These are phyloP conservation scores for Peniophora sp. DNA, from an alignment of 1,284 basidiomycete genomes.

Conservation along the genomic window DNA sequence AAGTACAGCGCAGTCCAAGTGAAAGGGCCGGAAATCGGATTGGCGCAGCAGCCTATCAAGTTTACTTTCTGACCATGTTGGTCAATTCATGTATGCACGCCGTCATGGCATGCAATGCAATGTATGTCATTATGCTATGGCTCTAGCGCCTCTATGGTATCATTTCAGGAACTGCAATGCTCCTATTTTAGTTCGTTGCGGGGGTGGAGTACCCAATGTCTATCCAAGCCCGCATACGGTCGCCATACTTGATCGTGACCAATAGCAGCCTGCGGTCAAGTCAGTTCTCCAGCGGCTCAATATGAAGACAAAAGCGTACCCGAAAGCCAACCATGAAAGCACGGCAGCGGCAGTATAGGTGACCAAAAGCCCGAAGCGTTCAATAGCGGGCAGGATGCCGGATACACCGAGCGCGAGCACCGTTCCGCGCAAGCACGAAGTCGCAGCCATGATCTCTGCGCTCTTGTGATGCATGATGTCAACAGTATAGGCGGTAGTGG, in stretches of 20 bases:
- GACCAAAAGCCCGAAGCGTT: slow-evolving; percentile 42
- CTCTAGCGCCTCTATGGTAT: no score
- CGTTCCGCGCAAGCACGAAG: slow-evolving; percentile 35
- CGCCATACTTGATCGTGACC: slow-evolving; percentile 36
- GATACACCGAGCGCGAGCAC: slow-evolving; percentile 31
- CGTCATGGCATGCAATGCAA: no score
- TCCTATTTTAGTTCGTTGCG: slow-evolving; percentile 12
- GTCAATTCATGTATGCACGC: no score
- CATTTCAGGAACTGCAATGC: no score
- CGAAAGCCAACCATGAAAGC: slow-evolving; percentile 35
- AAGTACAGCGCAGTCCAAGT: no score
- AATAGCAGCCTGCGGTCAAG: slow-evolving; percentile 25
- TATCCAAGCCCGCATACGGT: slow-evolving; percentile 34
- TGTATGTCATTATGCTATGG: neutral
- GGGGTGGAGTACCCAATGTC: slow-evolving; percentile 34
- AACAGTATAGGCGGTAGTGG: slow-evolving; percentile 47
- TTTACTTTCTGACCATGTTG: no score
- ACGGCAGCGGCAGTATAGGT: slow-evolving; percentile 41
- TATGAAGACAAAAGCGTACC: slow-evolving; percentile 23
- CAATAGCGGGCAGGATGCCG: slow-evolving; percentile 41
- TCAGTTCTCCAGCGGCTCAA: neutral
- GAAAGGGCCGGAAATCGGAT: no score
- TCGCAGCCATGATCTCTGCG: slow-evolving; percentile 44
- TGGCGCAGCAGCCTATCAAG: no score
- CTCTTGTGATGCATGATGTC: slow-evolving; percentile 45